Evolutionary conservation across 805 yeast species (phyloP).

Genomic region (Barnettozyma californica): DNA sequence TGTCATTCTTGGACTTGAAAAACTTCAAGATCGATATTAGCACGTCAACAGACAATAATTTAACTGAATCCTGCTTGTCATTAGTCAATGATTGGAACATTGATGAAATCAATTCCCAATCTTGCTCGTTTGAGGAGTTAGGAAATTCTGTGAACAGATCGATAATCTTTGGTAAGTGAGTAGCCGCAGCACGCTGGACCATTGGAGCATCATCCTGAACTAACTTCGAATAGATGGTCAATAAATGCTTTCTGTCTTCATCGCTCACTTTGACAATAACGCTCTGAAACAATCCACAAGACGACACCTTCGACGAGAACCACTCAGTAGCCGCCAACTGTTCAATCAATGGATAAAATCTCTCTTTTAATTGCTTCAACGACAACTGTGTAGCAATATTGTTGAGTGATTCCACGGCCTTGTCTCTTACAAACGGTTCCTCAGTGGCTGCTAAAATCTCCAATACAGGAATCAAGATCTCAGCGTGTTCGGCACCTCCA

Average conservation of each 20-base stretch:
- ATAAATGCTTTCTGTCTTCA: conserved; percentile 51
- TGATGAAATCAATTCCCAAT: conserved; percentile 71
- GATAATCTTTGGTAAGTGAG: conserved; percentile 70
- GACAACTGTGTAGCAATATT: conserved; percentile 59
- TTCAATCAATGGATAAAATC: conserved; percentile 71
- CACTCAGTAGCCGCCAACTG: conserved; percentile 83
- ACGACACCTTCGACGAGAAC: conserved; percentile 90
- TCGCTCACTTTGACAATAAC: conserved; percentile 57
- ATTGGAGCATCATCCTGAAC: conserved; percentile 87
- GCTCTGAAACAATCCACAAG: conserved; percentile 80
- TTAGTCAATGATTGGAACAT: conserved; percentile 75
- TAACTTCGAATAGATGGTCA: conserved; percentile 62
- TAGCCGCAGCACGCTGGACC: conserved; percentile 95
- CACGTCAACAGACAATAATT: conserved; percentile 83
- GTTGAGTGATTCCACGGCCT: conserved; percentile 84
- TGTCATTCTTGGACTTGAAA: conserved; percentile 53
- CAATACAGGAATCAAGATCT: conserved; percentile 52
- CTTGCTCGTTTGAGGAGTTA: conserved; percentile 45
- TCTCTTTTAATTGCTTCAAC: conserved; percentile 55
- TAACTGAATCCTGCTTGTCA: conserved; percentile 94
- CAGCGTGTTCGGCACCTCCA: conserved; percentile 73
- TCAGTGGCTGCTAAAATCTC: conserved; percentile 87
- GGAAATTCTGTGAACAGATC: conserved; percentile 49
- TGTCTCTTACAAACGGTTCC: conserved; percentile 94
- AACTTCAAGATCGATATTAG: conserved; percentile 74